These are phyloP conservation scores for Cunninghamia lanceolata DNA, from an alignment of 75 land plant genomes.

Conservation along the genomic window DNA sequence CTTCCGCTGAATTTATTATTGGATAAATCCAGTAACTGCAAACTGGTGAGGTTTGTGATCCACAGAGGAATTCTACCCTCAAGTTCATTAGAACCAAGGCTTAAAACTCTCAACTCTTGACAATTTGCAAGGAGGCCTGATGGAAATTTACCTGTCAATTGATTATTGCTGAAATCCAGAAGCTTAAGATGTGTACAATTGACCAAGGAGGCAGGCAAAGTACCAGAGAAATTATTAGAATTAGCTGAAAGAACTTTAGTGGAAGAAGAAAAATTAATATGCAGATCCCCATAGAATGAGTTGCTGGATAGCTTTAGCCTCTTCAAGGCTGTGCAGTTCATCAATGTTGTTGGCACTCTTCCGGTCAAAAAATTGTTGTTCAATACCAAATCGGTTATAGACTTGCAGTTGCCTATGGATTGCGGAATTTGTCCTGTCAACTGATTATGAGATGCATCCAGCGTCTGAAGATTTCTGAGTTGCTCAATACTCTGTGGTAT, in stretches of 20 bases:
- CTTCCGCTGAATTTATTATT: slow-evolving; percentile 21
- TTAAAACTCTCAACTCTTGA: neutral
- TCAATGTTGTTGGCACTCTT: too few relatives aligned
- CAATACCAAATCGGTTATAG: too few relatives aligned
- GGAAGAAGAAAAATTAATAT: neutral
- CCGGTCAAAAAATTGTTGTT: too few relatives aligned
- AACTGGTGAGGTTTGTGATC: slow-evolving; percentile 6
- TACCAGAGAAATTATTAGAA: neutral
- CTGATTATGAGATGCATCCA: neutral
- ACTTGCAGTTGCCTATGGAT: neutral
- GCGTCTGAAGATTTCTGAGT: neutral
- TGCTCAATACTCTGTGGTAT: slow-evolving; percentile 9
- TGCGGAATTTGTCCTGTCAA: neutral
- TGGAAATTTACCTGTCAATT: slow-evolving; percentile 12
- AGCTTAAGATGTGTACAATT: neutral
- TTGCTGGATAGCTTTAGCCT: neutral
- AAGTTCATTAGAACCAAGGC: slow-evolving; percentile 6
- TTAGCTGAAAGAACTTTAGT: neutral
- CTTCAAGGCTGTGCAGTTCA: neutral
- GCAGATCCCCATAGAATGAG: neutral
- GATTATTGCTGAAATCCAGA: slow-evolving; percentile 12
- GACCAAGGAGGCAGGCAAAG: neutral
- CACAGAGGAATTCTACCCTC: slow-evolving; percentile 7
- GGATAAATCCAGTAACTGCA: slow-evolving; percentile 17
- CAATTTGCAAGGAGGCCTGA: neutral